phyloP scores from a whole-genome alignment of 1,139 yeast species.

The Sugiyamaella pinicola region DNA sequence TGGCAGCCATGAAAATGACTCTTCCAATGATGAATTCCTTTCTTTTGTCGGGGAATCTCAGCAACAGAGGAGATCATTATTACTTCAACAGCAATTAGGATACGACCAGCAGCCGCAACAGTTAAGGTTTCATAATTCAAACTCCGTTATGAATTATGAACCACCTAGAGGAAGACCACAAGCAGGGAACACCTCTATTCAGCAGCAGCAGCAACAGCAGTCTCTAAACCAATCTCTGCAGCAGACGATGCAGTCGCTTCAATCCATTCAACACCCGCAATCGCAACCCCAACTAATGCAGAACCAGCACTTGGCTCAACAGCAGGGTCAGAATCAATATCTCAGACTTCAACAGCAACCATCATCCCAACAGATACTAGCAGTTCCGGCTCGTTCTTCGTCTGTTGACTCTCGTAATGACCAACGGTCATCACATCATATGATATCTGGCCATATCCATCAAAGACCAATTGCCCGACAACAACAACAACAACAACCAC shows the following conservation, averaged over 20 bases:
- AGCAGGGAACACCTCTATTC: slow-evolving; percentile 12
- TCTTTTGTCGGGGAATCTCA: slow-evolving; percentile 35
- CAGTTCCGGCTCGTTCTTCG: slow-evolving; percentile 15
- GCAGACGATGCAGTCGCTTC: slow-evolving; percentile 5
- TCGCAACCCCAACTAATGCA: slow-evolving; percentile 1
- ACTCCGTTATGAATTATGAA: slow-evolving; percentile 12
- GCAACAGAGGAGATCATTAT: slow-evolving; percentile 32
- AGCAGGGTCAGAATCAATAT: background rate
- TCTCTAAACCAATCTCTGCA: slow-evolving; percentile 8
- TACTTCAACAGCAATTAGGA: slow-evolving; percentile 28
- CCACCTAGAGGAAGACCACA: slow-evolving; percentile 14
- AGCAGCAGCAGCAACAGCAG: slow-evolving; percentile 21
- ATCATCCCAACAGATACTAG: slow-evolving; percentile 1
- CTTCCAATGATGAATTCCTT: slow-evolving; percentile 25
- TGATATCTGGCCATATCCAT: slow-evolving; percentile 14
- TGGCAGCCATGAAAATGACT: slow-evolving; percentile 14
- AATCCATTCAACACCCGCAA: slow-evolving; percentile 6
- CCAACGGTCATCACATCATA: background rate
- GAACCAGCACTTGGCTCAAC: slow-evolving; percentile 2
- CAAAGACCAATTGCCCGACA: slow-evolving; percentile 1
- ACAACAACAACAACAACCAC: background rate
- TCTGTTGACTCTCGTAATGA: slow-evolving; percentile 18
- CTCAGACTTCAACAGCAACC: slow-evolving; percentile 2
- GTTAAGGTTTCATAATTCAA: background rate
- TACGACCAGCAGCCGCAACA: slow-evolving; percentile 19